Percentiles rank a stretch among this genome's conserved stretches.
Conservation (phyloP, 2,329 filamentous ascomycete genomes). For the Talaromyces sp. region DNA sequence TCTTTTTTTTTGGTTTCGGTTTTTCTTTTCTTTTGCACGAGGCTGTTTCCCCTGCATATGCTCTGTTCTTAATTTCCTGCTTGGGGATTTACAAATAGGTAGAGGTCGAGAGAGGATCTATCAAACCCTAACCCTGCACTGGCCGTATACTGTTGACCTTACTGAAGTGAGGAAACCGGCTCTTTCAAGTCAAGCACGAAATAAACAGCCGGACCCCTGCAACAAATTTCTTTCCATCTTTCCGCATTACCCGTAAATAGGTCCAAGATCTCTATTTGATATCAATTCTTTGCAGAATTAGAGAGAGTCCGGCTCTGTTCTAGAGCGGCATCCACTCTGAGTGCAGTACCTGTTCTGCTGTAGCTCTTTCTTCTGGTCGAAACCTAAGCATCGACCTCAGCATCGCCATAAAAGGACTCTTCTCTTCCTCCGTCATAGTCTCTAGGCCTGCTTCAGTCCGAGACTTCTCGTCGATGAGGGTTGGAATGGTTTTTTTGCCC, state of each 20-base stretch:
- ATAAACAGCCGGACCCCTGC: no score
- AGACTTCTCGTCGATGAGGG: no score
- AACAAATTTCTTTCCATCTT: no score
- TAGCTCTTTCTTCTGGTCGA: constrained; percentile 21
- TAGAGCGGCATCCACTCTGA: constrained; percentile 26
- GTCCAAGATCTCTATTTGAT: background rate
- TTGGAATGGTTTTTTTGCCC: no score
- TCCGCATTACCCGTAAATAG: background rate
- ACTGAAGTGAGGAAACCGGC: no score
- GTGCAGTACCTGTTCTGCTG: constrained; percentile 22
- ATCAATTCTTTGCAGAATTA: background rate
- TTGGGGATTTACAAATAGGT: no score
- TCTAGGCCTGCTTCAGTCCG: constrained; percentile 15
- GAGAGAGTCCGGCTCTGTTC: background rate
- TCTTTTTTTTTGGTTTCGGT: background rate
- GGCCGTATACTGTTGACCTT: no score
- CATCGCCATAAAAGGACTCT: constrained; percentile 23
- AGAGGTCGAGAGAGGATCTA: background rate
- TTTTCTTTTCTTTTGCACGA: background rate
- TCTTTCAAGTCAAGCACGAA: no score
- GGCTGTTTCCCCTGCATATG: background rate
- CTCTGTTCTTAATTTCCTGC: background rate
- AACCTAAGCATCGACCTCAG: constrained; percentile 26
- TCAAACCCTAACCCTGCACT: background rate
- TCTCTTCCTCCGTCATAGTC: constrained; percentile 21